Evolutionary conservation across 495 filamentous ascomycete species (phyloP), one percentile per base, ranked within the genome.

Genomic region (Xeromyces bisporus): DNA sequence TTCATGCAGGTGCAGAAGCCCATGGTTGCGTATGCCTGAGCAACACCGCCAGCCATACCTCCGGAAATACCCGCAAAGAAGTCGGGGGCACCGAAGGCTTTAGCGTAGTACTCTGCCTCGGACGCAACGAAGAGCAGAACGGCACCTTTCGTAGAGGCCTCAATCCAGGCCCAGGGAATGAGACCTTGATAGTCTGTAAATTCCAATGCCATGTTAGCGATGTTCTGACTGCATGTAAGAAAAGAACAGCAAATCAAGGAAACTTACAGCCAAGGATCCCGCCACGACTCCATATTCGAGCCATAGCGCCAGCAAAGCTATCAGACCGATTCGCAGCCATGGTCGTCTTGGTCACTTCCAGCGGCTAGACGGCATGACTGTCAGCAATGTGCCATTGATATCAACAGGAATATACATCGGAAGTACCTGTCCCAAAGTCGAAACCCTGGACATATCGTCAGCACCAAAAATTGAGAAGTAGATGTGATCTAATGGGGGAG

Each of bases 1-100:
- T 97, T 97, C 89, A 97, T 97, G 71, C 89, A 97, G 23, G 89
- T 97, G 60, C 89, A 97, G 73, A 97, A 97, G 35, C 89, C 89
- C 85, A 97, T 94, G 42, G 89, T 97, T 35, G 89, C 89, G 53
- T 97, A 97, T 20, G 89, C 89, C 63, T 97, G 89, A 28, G 85
- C 91, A 32, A 97, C 73, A 68, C 89, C 89, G 46, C 89, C 89
- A 18, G 71, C 67, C 66, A 97, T 87, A 56, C 89, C 89, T 44
- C 89, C 91, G 9, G 64, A 50, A 60, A 97, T 93, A 53, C 89
- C 89, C 42, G 72, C 71, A 34, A 74, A 63, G 60, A 97, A 96
- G 48, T 86, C 77, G 42, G 64, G 66, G 41, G 84, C 86, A 41
- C 91, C 91, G 43, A 76, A 69, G 38, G 58, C 55, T 45, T 75